These are phyloP conservation scores for Fusarium graminum DNA, from an alignment of 2,329 filamentous ascomycete species.

Conservation along the genomic window DNA sequence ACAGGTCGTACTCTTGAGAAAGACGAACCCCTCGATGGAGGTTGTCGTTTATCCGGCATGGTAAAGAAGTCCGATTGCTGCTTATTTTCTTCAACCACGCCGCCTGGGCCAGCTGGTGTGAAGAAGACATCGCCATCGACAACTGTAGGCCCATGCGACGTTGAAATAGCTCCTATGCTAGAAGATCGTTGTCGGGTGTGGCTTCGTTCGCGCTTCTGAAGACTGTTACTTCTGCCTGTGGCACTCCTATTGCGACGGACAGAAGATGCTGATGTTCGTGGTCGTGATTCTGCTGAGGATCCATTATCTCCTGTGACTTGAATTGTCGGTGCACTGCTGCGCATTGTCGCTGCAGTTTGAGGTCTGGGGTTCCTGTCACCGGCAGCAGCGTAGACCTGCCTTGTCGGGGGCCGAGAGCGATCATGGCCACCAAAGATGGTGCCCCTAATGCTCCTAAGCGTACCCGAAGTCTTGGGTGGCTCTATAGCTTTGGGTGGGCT, in stretches of 20 bases:
- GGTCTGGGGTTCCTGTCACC: constrained; percentile 55
- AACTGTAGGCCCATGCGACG: constrained; percentile 55
- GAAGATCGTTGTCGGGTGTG: constrained; percentile 60
- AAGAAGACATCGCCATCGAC: constrained; percentile 66
- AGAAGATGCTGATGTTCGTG: constrained; percentile 52
- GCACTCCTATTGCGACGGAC: constrained; percentile 59
- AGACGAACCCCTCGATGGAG: constrained; percentile 56
- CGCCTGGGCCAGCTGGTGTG: constrained; percentile 58
- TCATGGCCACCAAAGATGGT: constrained; percentile 81
- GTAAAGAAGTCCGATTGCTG: constrained; percentile 61
- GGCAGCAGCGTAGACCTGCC: constrained; percentile 54
- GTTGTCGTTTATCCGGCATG: constrained; percentile 57
- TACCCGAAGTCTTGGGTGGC: constrained; percentile 78
- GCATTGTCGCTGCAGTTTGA: constrained; percentile 60
- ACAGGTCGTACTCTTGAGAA: constrained; percentile 60
- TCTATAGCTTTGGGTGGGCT: constrained; percentile 60
- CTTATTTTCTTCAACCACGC: constrained; percentile 53
- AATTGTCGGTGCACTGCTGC: constrained; percentile 73
- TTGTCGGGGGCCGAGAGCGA: constrained; percentile 59
- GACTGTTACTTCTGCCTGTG: constrained; percentile 63
- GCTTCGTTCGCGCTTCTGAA: constrained; percentile 67
- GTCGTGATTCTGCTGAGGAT: constrained; percentile 53
- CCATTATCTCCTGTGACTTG: constrained; percentile 79
- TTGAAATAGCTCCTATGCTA: constrained; percentile 57
- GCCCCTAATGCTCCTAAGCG: constrained; percentile 75